Percentiles rank a stretch among this genome's conserved stretches.
Evolutionary conservation across 805 yeast genomes (phyloP).

Genomic region (Yueomyces sinensis): DNA sequence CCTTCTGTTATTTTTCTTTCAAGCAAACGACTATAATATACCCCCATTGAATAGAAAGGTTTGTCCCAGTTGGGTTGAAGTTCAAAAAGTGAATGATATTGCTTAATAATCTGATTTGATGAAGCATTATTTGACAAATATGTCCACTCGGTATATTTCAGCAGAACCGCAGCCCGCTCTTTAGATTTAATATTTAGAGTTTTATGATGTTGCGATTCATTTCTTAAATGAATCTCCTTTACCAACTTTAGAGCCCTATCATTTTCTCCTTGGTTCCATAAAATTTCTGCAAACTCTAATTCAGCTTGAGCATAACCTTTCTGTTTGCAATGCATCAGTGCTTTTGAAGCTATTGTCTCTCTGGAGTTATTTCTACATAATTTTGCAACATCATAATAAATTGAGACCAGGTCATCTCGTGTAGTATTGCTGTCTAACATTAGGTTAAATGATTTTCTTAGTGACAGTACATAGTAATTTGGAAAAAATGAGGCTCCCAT

Average conservation of each 20-base stretch:
- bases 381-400: conserved; percentile 46
- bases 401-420: conserved; percentile 29
- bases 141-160: conserved; percentile 79
- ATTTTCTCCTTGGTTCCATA: conserved; percentile 85
- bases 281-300: conserved; percentile 63
- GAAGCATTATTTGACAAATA: conserved; percentile 77
- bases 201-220: conserved; percentile 4
- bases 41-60: conserved; percentile 69
- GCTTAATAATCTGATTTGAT: conserved; percentile 55
- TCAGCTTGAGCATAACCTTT: conserved; percentile 33
- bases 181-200: conserved; percentile 7
- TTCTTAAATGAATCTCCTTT: conserved; percentile 20
- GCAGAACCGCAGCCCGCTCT: conserved; percentile 33
- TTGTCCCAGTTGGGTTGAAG: conserved; percentile 55
- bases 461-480: conserved; percentile 43
- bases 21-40: conserved; percentile 61
- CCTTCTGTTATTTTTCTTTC: conserved; percentile 46
- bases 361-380: conserved; percentile 57
- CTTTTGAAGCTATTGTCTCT: conserved; percentile 57
- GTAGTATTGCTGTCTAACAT: conserved; percentile 11
- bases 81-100: conserved; percentile 47
- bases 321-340: conserved; percentile 38
- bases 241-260: conserved; percentile 67
- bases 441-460: conserved; percentile 38
- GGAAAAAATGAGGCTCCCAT: conserved; percentile 44